Base-by-base conservation (phyloP, 1,284 basidiomycete genomes). In the Cutaneotrichosporon dermatis region DNA sequence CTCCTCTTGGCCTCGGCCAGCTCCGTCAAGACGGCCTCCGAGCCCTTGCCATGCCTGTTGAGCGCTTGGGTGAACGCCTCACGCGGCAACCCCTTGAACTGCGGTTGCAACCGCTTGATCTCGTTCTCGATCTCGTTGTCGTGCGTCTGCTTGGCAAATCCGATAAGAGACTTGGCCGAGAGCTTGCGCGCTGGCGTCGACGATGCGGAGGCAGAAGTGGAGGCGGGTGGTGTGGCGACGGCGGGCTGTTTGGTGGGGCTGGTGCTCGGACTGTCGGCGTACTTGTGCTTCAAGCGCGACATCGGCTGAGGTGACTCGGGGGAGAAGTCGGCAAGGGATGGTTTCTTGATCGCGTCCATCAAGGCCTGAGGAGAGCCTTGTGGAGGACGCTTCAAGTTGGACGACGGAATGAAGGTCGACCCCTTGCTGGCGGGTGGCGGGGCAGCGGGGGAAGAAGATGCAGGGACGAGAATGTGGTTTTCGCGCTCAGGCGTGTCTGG, bases 231-330 rank as follows among this genome's bases (percentile, higher is more conserved):
- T 34, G 36, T 40, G 36, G 25, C 10, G 39, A 12, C 10, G 8
- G 43, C 40, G 41, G 34, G 15, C 15, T 35, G 6, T 4, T 48
- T 57, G 25, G 42, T 58, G 13, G 45, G 62, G 41, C 41, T 56
- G 13, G 34, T 40, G 11, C 13, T 58, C 12, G 67, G 65, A 1
- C 63, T 55, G 6, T 60, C 62, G 50, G 65, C 68, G 25, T 54
- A 57, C 33, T 62, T 65, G 15, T 61, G 54, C 61, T 68, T 74
- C 54, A 67, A 50, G 16, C 62, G 60, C 35, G 60, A 64, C 16
- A 65, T 60, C 13, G 54, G 65, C 46, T 51, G 65, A 12, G 69
- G 66, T 33, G 69, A 64, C 2, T 39, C 37, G 4, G 67, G 66
- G 6, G 65, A 65, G 25, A 46, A 55, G 49, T 59, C 59, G 39